A percentile compares a stretch with the other conserved stretches of the same genome.
Evolutionary conservation across 2,329 filamentous ascomycete species (phyloP).

Genomic region (Pseudodiploospora longispora): DNA sequence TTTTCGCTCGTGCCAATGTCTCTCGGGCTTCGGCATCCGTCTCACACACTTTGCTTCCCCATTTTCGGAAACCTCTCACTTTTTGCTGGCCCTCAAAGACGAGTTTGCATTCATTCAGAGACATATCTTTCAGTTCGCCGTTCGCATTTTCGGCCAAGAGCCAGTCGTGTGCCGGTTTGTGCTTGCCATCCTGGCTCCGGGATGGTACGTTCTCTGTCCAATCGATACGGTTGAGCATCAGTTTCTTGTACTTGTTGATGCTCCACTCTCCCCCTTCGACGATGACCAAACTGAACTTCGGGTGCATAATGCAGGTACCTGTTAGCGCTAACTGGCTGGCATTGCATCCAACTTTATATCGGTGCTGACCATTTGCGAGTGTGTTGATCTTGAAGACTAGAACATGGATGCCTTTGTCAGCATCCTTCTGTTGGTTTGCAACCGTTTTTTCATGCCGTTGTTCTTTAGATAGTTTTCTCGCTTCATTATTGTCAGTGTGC

Average conservation of each 20-base stretch:
- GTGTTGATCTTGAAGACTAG: constrained; percentile 84
- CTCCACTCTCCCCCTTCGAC: constrained; percentile 85
- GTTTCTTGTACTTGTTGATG: constrained; percentile 78
- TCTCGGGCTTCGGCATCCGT: constrained; percentile 85
- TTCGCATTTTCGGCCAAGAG: constrained; percentile 70
- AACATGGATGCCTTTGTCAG: constrained; percentile 74
- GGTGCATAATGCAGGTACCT: constrained; percentile 86
- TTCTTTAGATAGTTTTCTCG: constrained; percentile 82
- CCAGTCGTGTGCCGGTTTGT: constrained; percentile 62
- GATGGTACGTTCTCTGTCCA: constrained; percentile 86
- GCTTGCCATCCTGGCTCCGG: constrained; percentile 50
- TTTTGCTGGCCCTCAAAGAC: constrained; percentile 91
- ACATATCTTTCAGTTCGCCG: constrained; percentile 73
- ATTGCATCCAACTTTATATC: constrained; percentile 88
- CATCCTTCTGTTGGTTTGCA: constrained; percentile 77
- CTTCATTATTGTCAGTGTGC: constrained; percentile 73
- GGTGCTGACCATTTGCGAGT: constrained; percentile 85
- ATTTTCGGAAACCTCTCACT: constrained; percentile 71
- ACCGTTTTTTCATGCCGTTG: constrained; percentile 77
- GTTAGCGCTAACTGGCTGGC: constrained; percentile 83
- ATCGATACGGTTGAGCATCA: constrained; percentile 89
- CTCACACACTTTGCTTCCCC: constrained; percentile 86
- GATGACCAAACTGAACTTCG: constrained; percentile 79
- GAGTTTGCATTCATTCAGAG: constrained; percentile 70
- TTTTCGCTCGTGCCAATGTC: constrained; percentile 67